Evolutionary conservation across 768 basidiomycete genomes (phyloP).

Genomic region (Pleurotus ostreatus): DNA sequence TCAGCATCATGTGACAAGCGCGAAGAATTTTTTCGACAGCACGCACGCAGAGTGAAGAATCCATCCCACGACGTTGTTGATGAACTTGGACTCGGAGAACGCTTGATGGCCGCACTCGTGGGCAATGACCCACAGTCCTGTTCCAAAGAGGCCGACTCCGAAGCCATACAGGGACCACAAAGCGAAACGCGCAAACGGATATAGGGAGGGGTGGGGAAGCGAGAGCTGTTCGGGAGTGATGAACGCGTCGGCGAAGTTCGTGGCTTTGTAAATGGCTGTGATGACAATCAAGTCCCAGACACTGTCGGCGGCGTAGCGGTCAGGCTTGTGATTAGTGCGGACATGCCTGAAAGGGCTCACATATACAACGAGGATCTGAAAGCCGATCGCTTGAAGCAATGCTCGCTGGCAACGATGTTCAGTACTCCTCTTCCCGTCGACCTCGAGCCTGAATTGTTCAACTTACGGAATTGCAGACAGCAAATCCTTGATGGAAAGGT

Average conservation of each 20-base stretch:
- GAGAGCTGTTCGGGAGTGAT: conserved; percentile 51
- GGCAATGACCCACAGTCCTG: conserved; percentile 92
- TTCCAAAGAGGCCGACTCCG: conserved; percentile 78
- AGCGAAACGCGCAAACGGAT: conserved; percentile 56
- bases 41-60: conserved; percentile 84
- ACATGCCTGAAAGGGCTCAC: conserved; percentile 35
- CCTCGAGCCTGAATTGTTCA: not conserved
- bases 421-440: not conserved
- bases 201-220: conserved; percentile 59
- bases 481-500: conserved; percentile 85
- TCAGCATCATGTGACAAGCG: conserved; percentile 5
- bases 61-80: conserved; percentile 94
- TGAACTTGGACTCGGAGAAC: conserved; percentile 85
- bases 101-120: conserved; percentile 97
- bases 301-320: conserved; percentile 28
- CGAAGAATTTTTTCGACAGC: conserved; percentile 9
- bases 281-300: conserved; percentile 75
- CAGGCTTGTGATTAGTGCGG: not conserved
- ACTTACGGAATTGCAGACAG: conserved; percentile 80
- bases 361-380: conserved; percentile 75
- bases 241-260: conserved; percentile 59
- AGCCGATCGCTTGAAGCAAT: conserved; percentile 90
- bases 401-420: conserved; percentile 41
- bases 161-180: conserved; percentile 84
- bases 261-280: conserved; percentile 59